A percentile compares a stretch with the other conserved stretches of the same genome.
These are phyloP conservation scores for Skeletonema tropicum DNA, from an alignment of 108 stramenopile species.

Conservation along the genomic window DNA sequence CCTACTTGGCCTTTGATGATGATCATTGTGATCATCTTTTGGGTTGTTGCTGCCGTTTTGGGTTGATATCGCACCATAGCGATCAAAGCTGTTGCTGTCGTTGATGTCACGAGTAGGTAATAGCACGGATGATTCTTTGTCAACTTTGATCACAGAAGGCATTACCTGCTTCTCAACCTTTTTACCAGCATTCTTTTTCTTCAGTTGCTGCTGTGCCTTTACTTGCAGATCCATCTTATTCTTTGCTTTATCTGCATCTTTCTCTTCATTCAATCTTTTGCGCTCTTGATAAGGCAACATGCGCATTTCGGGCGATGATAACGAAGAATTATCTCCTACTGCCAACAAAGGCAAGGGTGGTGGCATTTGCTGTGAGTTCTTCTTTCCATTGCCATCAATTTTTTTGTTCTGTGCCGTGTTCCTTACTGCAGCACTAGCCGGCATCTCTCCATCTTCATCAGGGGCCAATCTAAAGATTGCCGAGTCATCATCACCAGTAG, in stretches of 20 bases:
- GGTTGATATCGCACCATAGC: background rate
- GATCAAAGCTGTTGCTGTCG: too few species aligned
- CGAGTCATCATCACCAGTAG: background rate
- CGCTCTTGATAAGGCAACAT: constrained; percentile 47
- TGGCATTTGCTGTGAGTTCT: background rate
- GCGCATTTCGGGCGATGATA: background rate
- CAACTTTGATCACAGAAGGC: too few species aligned
- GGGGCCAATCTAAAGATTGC: too few species aligned
- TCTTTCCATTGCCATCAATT: background rate
- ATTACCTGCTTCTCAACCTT: background rate
- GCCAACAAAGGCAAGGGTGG: background rate
- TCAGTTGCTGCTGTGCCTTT: background rate
- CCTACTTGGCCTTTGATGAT: background rate
- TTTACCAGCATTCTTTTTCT: constrained; percentile 7
- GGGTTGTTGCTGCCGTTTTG: background rate
- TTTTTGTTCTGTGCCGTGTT: background rate
- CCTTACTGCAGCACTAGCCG: background rate
- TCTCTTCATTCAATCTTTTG: constrained; percentile 18
- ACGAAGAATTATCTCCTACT: background rate
- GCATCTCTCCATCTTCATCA: background rate
- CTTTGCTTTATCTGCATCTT: constrained; percentile 16
- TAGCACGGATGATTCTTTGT: too few species aligned
- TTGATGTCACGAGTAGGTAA: too few species aligned
- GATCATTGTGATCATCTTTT: constrained; percentile 2
- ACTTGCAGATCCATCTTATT: constrained; percentile 1